Percentiles rank a stretch among this genome's conserved stretches.
Conservation (phyloP, 345 rosid species). For the Euclidium syriacum region DNA sequence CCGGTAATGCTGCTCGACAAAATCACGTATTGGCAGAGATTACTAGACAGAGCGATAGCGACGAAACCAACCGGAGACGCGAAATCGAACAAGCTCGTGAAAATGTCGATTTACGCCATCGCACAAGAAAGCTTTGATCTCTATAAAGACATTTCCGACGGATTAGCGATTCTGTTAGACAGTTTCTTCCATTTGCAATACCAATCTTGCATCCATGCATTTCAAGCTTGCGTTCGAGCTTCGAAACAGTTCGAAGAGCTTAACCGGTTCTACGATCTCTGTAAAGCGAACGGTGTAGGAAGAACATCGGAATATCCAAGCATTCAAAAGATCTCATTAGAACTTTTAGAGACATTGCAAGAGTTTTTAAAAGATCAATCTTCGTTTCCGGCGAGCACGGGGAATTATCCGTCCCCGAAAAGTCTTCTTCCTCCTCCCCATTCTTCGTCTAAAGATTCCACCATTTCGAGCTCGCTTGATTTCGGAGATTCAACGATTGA, state of each 20-base stretch:
- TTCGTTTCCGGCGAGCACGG: constrained; percentile 38
- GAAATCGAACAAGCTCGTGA: constrained; percentile 46
- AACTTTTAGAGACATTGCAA: constrained; percentile 64
- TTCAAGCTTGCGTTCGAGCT: constrained; percentile 57
- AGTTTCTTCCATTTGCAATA: constrained; percentile 68
- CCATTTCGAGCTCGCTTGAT: constrained; percentile 23
- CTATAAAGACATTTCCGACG: constrained; percentile 67
- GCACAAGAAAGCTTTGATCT: constrained; percentile 75
- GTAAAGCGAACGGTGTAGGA: constrained; percentile 52
- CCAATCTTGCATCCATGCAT: constrained; percentile 53
- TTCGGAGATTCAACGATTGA: constrained; percentile 21
- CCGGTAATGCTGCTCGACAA: constrained; percentile 55
- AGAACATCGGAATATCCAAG: constrained; percentile 79
- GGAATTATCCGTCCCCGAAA: constrained; percentile 24
- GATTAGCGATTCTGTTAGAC: constrained; percentile 51
- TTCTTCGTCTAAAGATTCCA: not conserved
- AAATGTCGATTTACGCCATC: constrained; percentile 43
- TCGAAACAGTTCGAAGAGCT: constrained; percentile 70
- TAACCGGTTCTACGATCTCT: constrained; percentile 45
- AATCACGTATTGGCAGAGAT: constrained; percentile 58
- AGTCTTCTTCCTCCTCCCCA: constrained; percentile 23
- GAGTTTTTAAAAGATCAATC: constrained; percentile 80
- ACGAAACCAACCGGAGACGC: constrained; percentile 63
- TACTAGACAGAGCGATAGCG: constrained; percentile 67
- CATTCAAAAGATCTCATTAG: constrained; percentile 63